Evolutionary conservation across 1,139 yeast genomes (phyloP).

Genomic region (Suhomyces panamericanus): DNA sequence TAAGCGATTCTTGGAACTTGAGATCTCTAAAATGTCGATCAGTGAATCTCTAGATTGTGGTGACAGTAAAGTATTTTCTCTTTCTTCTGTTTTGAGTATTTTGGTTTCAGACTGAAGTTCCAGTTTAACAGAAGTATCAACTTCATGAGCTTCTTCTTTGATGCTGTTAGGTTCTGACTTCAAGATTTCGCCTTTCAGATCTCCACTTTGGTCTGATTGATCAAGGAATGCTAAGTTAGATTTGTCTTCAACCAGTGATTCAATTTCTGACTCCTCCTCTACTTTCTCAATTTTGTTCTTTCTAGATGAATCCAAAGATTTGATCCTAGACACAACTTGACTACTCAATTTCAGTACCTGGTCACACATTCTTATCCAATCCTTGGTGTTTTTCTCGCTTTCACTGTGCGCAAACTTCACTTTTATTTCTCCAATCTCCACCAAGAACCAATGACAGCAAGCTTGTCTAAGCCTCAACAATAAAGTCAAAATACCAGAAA

Average conservation of each 20-base stretch:
- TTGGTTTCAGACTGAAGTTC: not conserved
- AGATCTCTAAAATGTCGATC: too few relatives aligned
- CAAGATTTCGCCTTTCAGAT: too few relatives aligned
- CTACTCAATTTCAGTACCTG: slow-evolving; percentile 17
- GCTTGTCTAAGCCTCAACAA: slow-evolving; percentile 85
- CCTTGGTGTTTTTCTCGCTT: slow-evolving; percentile 14
- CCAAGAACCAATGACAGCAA: slow-evolving; percentile 80
- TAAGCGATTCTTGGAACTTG: too few relatives aligned
- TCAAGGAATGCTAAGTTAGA: too few relatives aligned
- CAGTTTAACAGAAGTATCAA: too few relatives aligned
- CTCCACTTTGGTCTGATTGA: too few relatives aligned
- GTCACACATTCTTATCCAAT: slow-evolving; percentile 28
- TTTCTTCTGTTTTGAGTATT: too few relatives aligned
- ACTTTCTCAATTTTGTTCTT: not conserved
- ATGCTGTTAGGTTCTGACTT: too few relatives aligned
- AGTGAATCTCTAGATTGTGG: too few relatives aligned
- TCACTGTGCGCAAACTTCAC: slow-evolving; percentile 19
- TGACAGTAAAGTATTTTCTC: too few relatives aligned
- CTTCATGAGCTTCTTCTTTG: too few relatives aligned
- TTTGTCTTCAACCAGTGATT: too few relatives aligned
- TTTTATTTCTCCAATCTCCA: slow-evolving; percentile 60
- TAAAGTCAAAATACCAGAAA: slow-evolving; percentile 55
- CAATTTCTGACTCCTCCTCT: not conserved
- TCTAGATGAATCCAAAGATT: slow-evolving; percentile 6
- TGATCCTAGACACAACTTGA: slow-evolving; percentile 17